Evolutionary conservation across 768 basidiomycete genomes (phyloP).

Genomic region (Hemileccinum rubropunctum): DNA sequence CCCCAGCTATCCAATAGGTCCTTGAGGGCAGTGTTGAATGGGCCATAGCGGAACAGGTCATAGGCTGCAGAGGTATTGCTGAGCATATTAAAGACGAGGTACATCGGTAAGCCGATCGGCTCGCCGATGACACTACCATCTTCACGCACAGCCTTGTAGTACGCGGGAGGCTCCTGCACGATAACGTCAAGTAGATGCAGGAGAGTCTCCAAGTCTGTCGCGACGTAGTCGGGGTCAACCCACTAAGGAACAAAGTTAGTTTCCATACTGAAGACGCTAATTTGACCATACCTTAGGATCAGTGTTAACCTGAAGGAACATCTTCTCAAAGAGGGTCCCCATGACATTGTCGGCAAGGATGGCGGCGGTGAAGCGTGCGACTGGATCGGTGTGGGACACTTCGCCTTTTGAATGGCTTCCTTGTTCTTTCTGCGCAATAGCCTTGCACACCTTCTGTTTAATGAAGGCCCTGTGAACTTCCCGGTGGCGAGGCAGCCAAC

Average conservation of each 20-base stretch:
- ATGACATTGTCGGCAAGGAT: not conserved
- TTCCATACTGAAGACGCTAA: not conserved
- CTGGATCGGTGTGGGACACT: not conserved
- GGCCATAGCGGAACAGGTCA: not conserved
- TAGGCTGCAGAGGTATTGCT: not conserved
- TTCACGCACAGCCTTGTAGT: not conserved
- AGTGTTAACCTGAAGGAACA: constrained; percentile 4
- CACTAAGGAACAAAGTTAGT: not conserved
- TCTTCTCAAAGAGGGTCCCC: not conserved
- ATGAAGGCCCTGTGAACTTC: constrained; percentile 2
- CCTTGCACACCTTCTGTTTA: not conserved
- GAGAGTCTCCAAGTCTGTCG: not conserved
- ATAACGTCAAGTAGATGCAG: not conserved
- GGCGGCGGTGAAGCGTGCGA: not conserved
- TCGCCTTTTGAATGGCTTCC: not conserved
- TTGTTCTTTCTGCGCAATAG: not conserved
- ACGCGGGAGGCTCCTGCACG: not conserved
- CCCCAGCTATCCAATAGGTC: not conserved
- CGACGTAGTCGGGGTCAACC: not conserved
- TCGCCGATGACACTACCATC: not conserved
- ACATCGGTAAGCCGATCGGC: not conserved
- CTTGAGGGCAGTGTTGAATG: not conserved
- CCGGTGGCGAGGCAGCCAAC: not conserved
- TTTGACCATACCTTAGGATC: constrained; percentile 1
- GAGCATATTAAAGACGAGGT: not conserved